These are phyloP conservation scores for Yamadazyma philogaea DNA, from an alignment of 805 yeast species.

Conservation along the genomic window DNA sequence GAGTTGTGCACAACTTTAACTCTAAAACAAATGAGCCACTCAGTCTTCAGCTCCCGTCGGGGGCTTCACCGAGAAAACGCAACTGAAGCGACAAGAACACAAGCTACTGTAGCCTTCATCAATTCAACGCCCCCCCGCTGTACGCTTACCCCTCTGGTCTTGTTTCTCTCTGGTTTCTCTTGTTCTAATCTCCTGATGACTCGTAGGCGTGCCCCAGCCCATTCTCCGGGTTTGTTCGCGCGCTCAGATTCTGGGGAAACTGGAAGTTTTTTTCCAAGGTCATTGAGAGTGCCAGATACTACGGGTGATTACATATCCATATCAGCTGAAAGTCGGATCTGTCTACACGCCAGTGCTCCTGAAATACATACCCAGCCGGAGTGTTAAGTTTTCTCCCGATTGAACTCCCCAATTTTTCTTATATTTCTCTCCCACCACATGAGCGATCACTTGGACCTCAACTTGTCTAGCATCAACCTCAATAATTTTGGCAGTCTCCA, in stretches of 20 bases:
- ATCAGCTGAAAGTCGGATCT: neutral
- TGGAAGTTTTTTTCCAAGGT: slow-evolving; percentile 5
- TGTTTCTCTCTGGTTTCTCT: neutral
- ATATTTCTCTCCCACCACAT: neutral
- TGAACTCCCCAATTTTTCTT: neutral
- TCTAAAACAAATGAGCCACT: neutral
- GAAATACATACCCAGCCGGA: neutral
- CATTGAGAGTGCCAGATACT: slow-evolving; percentile 3
- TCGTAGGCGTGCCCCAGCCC: neutral
- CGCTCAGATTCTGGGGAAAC: slow-evolving; percentile 7
- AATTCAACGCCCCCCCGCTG: neutral
- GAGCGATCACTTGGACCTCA: slow-evolving; percentile 4
- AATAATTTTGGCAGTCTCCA: neutral
- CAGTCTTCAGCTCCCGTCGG: too few species aligned
- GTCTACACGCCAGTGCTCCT: neutral
- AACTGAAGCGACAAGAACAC: too few species aligned
- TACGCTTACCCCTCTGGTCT: neutral
- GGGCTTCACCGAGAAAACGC: too few species aligned
- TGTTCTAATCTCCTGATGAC: neutral
- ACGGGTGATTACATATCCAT: neutral
- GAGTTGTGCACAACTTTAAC: neutral
- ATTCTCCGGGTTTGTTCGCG: slow-evolving; percentile 7
- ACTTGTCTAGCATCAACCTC: neutral
- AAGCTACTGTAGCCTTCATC: too few species aligned
- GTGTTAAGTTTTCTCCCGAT: neutral